Evolutionary conservation across 2,329 filamentous ascomycete species (phyloP), one percentile per base, ranked within the genome.

Genomic region (Pyrenophora teres): DNA sequence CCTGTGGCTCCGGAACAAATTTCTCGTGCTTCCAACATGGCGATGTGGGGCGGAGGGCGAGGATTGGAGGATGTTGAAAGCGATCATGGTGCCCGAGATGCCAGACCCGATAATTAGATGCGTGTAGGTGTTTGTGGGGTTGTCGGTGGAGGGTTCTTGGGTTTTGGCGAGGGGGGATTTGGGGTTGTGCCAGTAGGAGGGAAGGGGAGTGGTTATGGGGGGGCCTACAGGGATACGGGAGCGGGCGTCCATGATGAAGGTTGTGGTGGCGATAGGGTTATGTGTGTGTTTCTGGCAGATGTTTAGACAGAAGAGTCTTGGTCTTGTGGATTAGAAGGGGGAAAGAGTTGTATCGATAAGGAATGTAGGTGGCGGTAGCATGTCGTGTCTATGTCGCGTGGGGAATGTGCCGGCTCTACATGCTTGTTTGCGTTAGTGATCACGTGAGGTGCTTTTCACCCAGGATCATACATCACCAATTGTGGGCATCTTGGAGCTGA

Each of bases 181-280:
- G 10, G 75, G 72, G 1, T 62, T 56, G 40, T 77, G 75, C 75
- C 75, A 77, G 58, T 77, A 77, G 4, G 75, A 76, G 6, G 67
- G 60, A 5, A 73, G 64, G 5, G 75, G 74, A 18, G 69, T 59
- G 16, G 62, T 18, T 13, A 65, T 50, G 10, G 75, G 75, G 15
- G 68, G 62, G 4, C 50, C 49, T 8, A 73, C 69, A 13, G 68
- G 69, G 21, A 73, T 67, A 4, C 46, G 59, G 0, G 62, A 59
- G 25, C 69, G 60, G 16, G 40, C 42, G 47, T 74, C 67, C 71
- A 74, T 74, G 30, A 3, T 9, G 3, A 15, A 10, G 25, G 41
- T 3, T 25, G 4, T 25, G 23, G 23, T 21, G 23, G 6, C 4
- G 4, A 25, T 25, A 9, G 21, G 4, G 21, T 23, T 23, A 2